Base-by-base conservation (phyloP, 768 basidiomycete genomes). In the Trametes villosa region DNA sequence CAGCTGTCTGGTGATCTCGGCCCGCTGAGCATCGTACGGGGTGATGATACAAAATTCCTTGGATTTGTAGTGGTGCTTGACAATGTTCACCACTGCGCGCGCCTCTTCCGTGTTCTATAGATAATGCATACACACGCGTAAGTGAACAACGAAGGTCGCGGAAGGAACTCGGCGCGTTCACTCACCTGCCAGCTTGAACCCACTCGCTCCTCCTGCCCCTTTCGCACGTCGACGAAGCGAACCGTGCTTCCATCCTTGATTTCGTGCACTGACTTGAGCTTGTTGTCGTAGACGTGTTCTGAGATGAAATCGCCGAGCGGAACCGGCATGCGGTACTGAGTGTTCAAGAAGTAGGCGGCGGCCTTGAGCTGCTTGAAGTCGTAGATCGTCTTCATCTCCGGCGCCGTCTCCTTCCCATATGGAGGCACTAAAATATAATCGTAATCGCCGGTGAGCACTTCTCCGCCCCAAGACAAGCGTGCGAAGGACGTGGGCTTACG, bases 11-110 rank as follows among this genome's bases (percentile, higher is more conserved):
- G 78, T 72, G 27, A 84, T 79, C 3, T 71, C 74, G 0, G 77
- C 76, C 18, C 83, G 67, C 68, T 85, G 84, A 0, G 79, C 79
- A 60, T 84, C 83, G 57, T 85, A 85, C 0, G 81, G 83, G 2
- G 83, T 83, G 45, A 85, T 82, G 53, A 85, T 64, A 11, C 78
- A 78, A 51, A 81, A 83, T 0, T 80, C 65, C 27, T 47, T 62
- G 22, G 64, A 26, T 26, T 70, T 60, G 59, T 80, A 82, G 63
- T 81, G 81, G 17, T 71, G 66, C 27, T 68, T 71, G 13, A 83
- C 76, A 13, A 84, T 72, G 47, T 80, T 65, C 7, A 79, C 74
- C 26, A 83, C 70, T 0, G 71, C 71, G 15, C 73, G 64, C 12
- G 77, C 71, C 65, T 85, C 83, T 38, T 67, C 68, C 2, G 24